Base-by-base conservation (phyloP, 805 yeast genomes). In the Wickerhamomyces sydowiorum region DNA sequence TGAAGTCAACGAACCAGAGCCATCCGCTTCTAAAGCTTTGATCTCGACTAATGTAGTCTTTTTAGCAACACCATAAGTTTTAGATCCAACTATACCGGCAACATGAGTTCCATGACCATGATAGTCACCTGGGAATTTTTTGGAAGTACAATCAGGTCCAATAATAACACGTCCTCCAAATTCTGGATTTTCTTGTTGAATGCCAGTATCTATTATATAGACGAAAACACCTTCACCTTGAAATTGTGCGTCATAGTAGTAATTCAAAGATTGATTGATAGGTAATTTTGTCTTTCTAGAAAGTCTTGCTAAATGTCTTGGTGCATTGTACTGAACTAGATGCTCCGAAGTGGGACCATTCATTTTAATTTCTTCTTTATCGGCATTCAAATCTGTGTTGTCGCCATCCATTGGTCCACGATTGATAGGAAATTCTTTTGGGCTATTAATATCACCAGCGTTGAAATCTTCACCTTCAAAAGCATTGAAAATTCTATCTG, bases 71-170 rank as follows among this genome's bases (percentile, higher is more conserved):
- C 97, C 97, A 64, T 69, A 89, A 2, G 80, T 76, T 40, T 65
- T 70, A 2, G 96, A 86, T 0, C 91, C 96, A 42, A 87, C 74
- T 12, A 87, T 66, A 3, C 96, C 96, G 0, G 96, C 96, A 37
- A 90, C 95, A 61, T 89, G 96, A 1, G 96, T 87, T 0, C 96
- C 97, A 60, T 89, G 97, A 0, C 96, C 96, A 51, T 82, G 81
- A 9, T 64, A 64, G 57, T 90, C 96, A 7, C 86, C 87, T 1
- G 68, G 55, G 3, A 31, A 4, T 14, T 42, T 77, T 49, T 77
- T 82, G 2, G 65, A 67, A 0, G 87, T 80, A 44, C 80, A 76
- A 53, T 82, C 86, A 7, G 67, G 71, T 1, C 90, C 90, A 44
- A 62, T 57, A 7, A 48, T 51, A 7, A 82, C 86, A 41, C 91